phyloP scores from a whole-genome alignment of 192 early-diverging fungal genomes.

The Linnemannia elongata region DNA sequence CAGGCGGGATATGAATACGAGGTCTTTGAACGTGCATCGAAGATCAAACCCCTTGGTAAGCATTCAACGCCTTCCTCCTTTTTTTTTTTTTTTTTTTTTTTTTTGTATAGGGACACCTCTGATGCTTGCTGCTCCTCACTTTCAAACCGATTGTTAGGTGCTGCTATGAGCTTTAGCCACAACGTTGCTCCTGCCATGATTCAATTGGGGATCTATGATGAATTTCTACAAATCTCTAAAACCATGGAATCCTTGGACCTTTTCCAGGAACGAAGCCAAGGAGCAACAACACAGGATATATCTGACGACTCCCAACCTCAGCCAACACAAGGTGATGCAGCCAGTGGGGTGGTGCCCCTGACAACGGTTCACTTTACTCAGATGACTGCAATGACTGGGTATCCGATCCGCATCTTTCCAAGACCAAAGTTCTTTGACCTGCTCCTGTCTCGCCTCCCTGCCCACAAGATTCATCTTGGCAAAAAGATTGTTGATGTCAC shows the following conservation, averaged over 20 bases:
- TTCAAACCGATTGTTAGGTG: too few species aligned
- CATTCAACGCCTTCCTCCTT: neutral
- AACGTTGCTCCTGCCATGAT: too few species aligned
- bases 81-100: neutral
- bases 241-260: too few species aligned
- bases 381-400: neutral
- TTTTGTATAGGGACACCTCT: neutral
- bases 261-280: too few species aligned
- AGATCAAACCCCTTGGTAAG: conserved; percentile 2
- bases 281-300: too few species aligned
- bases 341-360: too few species aligned
- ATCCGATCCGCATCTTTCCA: neutral
- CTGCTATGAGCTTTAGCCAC: too few species aligned
- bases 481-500: neutral
- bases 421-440: neutral
- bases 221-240: too few species aligned
- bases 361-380: too few species aligned
- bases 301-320: too few species aligned
- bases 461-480: neutral
- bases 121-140: too few species aligned
- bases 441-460: neutral
- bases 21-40: neutral
- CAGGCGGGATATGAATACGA: neutral
- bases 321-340: too few species aligned
- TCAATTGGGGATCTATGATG: neutral